Base-by-base conservation (phyloP, 306 rosid genomes). In the Hippophae rhamnoides region DNA sequence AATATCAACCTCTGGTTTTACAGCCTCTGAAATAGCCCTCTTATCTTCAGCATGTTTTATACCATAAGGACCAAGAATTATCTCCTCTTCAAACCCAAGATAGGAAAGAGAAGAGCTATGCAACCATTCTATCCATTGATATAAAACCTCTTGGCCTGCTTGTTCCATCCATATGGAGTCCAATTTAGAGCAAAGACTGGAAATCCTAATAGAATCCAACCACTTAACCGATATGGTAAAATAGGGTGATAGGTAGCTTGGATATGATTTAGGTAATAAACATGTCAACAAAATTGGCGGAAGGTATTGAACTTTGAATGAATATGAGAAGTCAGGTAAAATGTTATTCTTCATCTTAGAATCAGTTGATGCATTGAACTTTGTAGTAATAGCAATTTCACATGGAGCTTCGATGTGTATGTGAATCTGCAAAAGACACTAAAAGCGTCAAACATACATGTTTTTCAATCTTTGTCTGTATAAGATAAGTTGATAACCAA, bases 111-210 rank as follows among this genome's bases (percentile, higher is more conserved):
- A 80, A 69, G 74, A 86, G 56, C 69, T 55, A 14, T 72, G 86
- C 60, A 90, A 67, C 94, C 95, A 90, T 69, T 90, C 97, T 63
- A 87, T 85, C 97, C 97, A 90, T 41, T 71, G 81, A 84, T 90
- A 90, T 48, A 90, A 71, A 18, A 90, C 85, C 83, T 90, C 95
- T 62, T 70, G 90, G 49, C 95, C 95, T n/a, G 56, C 58, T 63
- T 81, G 88, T 61, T 87, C 94, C 25, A 61, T 74, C 94, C 94
- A 87, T 64, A 87, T 69, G n/a, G 80, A 74, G 76, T 87, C 95
- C 78, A 90, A 74, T 76, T 42, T 64, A 46, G 83, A 82, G 74
- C 94, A 90, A 40, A 90, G 78, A 58, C 70, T 62, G 42, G 76
- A 80, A 78, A 82, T 72, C 57, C 71, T 82, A 13, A 14, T 40